Conservation (phyloP, 2,329 filamentous ascomycete genomes). For the Macrophomina phaseolina region DNA sequence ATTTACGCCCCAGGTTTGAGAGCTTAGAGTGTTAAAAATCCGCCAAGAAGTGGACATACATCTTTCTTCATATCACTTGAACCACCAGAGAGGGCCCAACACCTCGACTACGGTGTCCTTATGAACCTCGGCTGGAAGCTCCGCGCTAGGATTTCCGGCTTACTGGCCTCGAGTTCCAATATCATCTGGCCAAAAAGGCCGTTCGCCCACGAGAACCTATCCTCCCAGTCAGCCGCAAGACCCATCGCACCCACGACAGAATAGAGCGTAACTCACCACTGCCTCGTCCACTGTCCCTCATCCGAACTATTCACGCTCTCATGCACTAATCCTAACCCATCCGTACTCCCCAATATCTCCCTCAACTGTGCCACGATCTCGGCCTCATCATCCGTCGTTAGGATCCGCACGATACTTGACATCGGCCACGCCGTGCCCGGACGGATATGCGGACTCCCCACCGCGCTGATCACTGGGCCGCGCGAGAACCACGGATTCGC, state of each 20-base stretch:
- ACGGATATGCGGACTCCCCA: conserved; percentile 56
- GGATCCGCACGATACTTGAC: conserved; percentile 56
- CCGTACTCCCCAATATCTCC: conserved; percentile 54
- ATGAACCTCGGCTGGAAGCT: conserved; percentile 47
- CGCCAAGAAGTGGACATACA: too few species aligned
- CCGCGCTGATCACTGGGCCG: conserved; percentile 54
- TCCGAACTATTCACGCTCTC: conserved; percentile 58
- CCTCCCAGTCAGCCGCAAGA: conserved; percentile 12
- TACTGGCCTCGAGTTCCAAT: conserved; percentile 51
- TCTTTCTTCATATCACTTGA: too few species aligned
- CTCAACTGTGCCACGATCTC: conserved; percentile 53
- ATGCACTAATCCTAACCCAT: conserved; percentile 56
- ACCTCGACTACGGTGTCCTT: not conserved
- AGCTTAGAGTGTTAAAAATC: too few species aligned
- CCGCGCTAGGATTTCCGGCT: conserved; percentile 49
- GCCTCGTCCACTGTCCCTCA: conserved; percentile 52
- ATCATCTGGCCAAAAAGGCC: conserved; percentile 59
- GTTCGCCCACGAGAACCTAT: conserved; percentile 58
- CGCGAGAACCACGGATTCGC: conserved; percentile 58
- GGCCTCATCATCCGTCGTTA: conserved; percentile 54
- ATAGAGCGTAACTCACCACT: conserved; percentile 45
- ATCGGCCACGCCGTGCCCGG: conserved; percentile 58
- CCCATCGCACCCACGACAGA: too few species aligned
- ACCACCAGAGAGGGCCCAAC: not conserved
- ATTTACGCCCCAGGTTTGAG: too few species aligned